Evolutionary conservation across 441 rosid genomes (phyloP), one percentile per base, ranked within the genome.

Genomic region (Pelargonium australe): DNA sequence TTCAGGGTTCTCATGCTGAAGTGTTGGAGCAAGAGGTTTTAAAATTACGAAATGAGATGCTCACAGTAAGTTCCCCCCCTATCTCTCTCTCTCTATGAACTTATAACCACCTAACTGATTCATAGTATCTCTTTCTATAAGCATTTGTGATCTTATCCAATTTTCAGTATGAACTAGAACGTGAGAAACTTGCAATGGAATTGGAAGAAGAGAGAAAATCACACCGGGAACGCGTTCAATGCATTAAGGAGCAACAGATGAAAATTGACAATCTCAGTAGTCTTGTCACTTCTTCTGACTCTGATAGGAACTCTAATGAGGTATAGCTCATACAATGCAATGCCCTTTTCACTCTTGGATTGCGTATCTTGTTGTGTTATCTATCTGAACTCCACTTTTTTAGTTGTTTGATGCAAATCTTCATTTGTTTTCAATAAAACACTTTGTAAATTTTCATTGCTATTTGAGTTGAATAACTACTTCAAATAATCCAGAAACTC

Each of bases 11-110:
- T 64, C 96, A 68, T 72, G 85, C 96, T 55, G 95, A 85, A 76
- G 96, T 87, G 76, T 76, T 91, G 79, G 98, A 88, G 79, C 92
- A 89, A 80, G 92, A 89, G 78, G 87, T 91, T 62, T 80, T 91
- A 75, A 94, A 88, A 65, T 76, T 94, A 71, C 84, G 97, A 81
- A 94, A 93, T 68, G 95, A 84, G 53, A 93, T 91, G 98, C 87
- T 93, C 72, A 88, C 86, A 95, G 96, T 89, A 79, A 73, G 17
- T 62, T 76, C 37, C 60, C 60, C 20, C 7, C 20, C 7, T 5
- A 0, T 25, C 28, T 25, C 1, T 25, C 28, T 25, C 28, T 25
- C 28, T 53, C 60, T 8, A 47, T 47, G 14, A 47, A 3, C 7
- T 51, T 51, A n/a, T n/a, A 1, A 5, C 4, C 17, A 51, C 17